Evolutionary conservation across 139 green algal genomes (phyloP), one percentile per base, ranked within the genome.

Genomic region (Chlorella ohadii): DNA sequence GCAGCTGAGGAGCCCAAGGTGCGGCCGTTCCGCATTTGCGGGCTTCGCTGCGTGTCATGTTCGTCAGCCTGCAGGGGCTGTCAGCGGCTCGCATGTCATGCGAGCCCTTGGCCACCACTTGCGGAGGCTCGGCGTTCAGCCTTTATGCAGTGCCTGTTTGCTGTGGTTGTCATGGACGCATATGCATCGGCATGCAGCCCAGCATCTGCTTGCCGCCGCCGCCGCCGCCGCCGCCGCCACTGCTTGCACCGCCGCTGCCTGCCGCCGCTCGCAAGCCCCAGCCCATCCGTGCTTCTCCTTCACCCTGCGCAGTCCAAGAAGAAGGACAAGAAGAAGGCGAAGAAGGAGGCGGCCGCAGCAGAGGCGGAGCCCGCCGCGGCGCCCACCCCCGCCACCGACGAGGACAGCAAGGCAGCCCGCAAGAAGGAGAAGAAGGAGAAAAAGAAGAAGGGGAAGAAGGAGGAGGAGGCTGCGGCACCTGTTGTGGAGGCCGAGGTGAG

Each of bases 401-500:
- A 87, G 25, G 12, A 34, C 51, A 59, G 51, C 51, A 55, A 79
- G 33, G 85, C 25, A n/a, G 84, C 80, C 25, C 36, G 61, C 57
- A 81, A 81, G 75, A 81, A 81, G 75, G 57, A 81, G 75, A 72
- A 80, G 57, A 79, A 78, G 67, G 31, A 65, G n/a, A 66, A 84
- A 41, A 51, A 74, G 38, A 59, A 75, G 41, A 76, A 85, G 51
- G 19, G 34, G 68, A 78, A 78, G 51, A 88, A 87, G 47, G 56
- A 63, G 55, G 77, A 89, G 47, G 81, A 75, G 65, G 70, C 31
- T 15, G 38, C 38, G 23, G 28, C 34, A 28, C 6, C 38, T 19
- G 57, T 17, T n/a, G 33, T 17, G 33, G 57, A 56, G 7, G 72
- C 72, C 7, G 72, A 59, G 51, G 51, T 59, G 51, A 9, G 51